Base-by-base conservation (phyloP, 805 yeast species). In the Suhomyces xylopsoci region DNA sequence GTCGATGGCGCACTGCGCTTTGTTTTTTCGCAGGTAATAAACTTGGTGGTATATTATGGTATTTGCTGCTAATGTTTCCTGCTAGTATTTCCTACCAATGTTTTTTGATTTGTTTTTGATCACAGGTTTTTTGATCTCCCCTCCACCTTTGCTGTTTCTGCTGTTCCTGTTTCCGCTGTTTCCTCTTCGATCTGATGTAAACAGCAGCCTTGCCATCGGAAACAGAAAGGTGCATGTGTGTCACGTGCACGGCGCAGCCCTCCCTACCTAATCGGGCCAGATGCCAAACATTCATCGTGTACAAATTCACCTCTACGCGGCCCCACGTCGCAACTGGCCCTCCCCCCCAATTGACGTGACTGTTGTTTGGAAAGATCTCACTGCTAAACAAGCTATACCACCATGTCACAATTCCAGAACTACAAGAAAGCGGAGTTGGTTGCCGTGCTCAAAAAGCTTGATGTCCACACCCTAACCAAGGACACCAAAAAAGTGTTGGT, bases 341-440 rank as follows among this genome's bases (percentile, higher is more conserved):
- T n/a, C 42, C 42, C 42, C 42, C 42, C 42, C 36, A 38, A 38
- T 38, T 38, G 42, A 38, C 42, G 42, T 38, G 42, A 38, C 42
- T 38, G 42, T 38, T 49, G 47, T 51, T 30, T 48, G 42, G 44
- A 49, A 36, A n/a, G 26, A 38, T n/a, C 19, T 10, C 32, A 49
- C 47, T 43, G 32, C 22, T 38, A 17, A 17, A 9, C 30, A 19
- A 38, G 9, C 42, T 17, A 38, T 38, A 42, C 17, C 8, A 54
- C 30, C 9, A 73, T 74, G 78, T 65, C 74, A 45, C 74, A 70
- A 36, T 70, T 64, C 60, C 61, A 59, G 41, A 55, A 62, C 43
- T 70, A 60, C 56, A 75, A 70, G 57, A 75, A 75, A 60, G 76
- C 77, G 43, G 79, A 75, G 50, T 65, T 75, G 55, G 62, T 69